phyloP scores from a whole-genome alignment of 495 filamentous ascomycete species.

The Aspergillus asperescens region DNA sequence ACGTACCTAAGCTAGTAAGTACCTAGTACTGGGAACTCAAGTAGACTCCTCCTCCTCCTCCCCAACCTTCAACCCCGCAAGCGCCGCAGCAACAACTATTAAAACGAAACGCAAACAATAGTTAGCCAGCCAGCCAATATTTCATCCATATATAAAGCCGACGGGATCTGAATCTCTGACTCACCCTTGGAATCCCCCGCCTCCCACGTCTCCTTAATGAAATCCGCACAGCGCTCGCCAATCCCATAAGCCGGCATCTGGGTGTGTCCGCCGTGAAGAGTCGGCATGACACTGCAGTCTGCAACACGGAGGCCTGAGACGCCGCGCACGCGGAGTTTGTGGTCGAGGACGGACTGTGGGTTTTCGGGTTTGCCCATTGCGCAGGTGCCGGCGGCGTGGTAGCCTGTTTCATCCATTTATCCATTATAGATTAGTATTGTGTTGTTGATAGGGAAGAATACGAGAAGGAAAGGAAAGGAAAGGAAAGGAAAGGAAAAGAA shows the following conservation, averaged over 20 bases:
- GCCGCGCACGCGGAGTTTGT: constrained; percentile 47
- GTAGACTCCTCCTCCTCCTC: no score
- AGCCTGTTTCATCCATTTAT: constrained; percentile 23
- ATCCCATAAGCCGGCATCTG: constrained; percentile 57
- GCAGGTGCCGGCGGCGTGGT: constrained; percentile 50
- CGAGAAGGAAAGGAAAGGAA: not conserved
- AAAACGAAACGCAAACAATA: no score
- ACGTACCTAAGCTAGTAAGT: no score
- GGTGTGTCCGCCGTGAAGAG: constrained; percentile 50
- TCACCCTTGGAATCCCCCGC: not conserved
- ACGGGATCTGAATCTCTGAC: no score
- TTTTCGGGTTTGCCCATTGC: constrained; percentile 47
- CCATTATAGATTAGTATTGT: constrained; percentile 10
- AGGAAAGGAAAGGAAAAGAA: not conserved
- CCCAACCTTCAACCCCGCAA: no score
- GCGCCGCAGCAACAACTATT: no score
- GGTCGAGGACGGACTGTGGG: constrained; percentile 50
- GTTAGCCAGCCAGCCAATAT: no score
- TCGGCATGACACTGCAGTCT: constrained; percentile 54
- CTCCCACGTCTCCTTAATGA: constrained; percentile 46
- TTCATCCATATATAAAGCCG: no score
- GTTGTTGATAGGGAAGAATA: not conserved
- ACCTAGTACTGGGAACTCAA: no score
- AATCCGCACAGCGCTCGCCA: constrained; percentile 53
- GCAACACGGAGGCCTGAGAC: constrained; percentile 50